Base-by-base conservation (phyloP, 2,329 filamentous ascomycete genomes). In the Pseudogymnoascus sp. region DNA sequence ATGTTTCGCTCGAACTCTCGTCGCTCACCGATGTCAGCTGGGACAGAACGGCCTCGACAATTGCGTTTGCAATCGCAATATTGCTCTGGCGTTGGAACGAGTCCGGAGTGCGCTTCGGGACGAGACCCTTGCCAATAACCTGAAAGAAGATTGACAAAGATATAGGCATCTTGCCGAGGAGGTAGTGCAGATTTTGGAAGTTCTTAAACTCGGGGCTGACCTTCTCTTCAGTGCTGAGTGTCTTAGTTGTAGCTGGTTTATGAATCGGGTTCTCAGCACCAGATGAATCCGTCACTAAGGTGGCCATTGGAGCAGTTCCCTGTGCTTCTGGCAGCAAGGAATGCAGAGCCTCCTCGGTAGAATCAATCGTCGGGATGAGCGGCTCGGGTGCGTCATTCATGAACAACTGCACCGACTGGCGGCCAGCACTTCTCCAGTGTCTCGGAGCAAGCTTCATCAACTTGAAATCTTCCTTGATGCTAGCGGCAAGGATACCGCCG, bases 141-240 rank as follows among this genome's bases (percentile, higher is more conserved):
- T 96, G 90, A 71, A 96, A 88, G 67, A 97, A 89, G 0, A 89
- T 87, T 15, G 90, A 88, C n/a, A 92, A 88, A 2, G 87, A 87
- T 7, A 86, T 85, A 21, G 92, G 86, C 67, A 95, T 83, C 35
- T 90, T 87, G 68, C 88, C 87, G 10, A 97, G 80, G 9, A 97
- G 78, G 66, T 86, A 87, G 37, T 88, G 84, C 47, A 97, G 79
- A 10, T 84, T 87, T 70, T 88, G 85, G 40, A 88, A 91, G 72
- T 97, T 99, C 71, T 88, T 84, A 72, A 87, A 86, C 47, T 78
- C 44, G 64, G 66, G 63, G 31, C 50, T 59, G 4, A 13, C 5
- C n/a, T 39, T 59, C 57, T 59, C 57, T 29, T 40, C 60, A 10
- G 36, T 9, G 13, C 35, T 63, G 40, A 50, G 57, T 31, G 33